A percentile compares a stretch with the other conserved stretches of the same genome.
phyloP scores from a whole-genome alignment of 352 stramenopile genomes.

The Phytophthora meadii region DNA sequence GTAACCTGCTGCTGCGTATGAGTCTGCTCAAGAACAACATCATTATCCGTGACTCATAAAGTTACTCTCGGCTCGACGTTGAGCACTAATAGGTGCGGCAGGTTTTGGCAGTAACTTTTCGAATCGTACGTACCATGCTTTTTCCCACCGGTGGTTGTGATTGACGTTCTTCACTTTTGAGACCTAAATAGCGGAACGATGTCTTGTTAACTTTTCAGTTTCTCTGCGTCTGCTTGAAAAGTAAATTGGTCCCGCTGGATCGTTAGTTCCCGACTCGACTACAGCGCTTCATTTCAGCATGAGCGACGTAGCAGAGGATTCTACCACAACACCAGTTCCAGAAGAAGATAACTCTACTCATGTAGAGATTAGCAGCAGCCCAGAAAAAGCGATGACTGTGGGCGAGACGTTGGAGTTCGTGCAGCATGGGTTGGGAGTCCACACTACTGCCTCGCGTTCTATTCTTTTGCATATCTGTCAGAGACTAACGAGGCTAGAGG shows the following conservation, averaged over 20 bases:
- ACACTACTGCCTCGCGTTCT: conserved; percentile 59
- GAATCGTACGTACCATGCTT: conserved; percentile 24
- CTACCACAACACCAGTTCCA: neutral
- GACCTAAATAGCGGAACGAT: conserved; percentile 13
- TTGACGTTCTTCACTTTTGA: neutral
- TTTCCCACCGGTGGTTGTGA: neutral
- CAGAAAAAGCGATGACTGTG: conserved; percentile 2
- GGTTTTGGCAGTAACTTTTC: conserved; percentile 7
- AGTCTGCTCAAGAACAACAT: conserved; percentile 89
- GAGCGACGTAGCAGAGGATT: conserved; percentile 2
- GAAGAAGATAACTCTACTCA: neutral
- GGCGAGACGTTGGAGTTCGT: conserved; percentile 49
- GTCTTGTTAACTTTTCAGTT: conserved; percentile 13
- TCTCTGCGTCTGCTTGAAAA: conserved; percentile 7
- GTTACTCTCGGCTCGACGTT: neutral
- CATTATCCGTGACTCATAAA: conserved; percentile 77
- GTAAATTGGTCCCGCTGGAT: neutral
- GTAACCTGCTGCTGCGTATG: conserved; percentile 86
- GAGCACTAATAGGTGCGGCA: neutral
- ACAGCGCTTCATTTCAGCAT: conserved; percentile 5
- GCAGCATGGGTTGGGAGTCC: conserved; percentile 57
- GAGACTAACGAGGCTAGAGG: conserved; percentile 61
- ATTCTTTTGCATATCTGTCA: conserved; percentile 76
- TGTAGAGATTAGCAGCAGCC: neutral
- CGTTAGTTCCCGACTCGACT: no score